Percentiles rank a stretch among this genome's conserved stretches.
Evolutionary conservation across 495 filamentous ascomycete species (phyloP).

Genomic region (Halenospora varia): DNA sequence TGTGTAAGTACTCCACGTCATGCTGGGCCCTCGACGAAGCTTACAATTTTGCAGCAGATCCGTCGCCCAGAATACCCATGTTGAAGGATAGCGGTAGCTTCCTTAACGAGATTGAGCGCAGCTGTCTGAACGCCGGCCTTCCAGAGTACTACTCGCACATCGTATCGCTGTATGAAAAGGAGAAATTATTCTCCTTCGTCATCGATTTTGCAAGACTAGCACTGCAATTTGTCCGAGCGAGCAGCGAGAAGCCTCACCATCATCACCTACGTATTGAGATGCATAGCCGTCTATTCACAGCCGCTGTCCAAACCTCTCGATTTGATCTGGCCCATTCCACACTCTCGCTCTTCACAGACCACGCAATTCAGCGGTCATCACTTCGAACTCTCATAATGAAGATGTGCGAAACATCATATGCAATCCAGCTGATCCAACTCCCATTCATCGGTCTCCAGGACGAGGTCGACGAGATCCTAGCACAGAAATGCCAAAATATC

Average conservation of each 20-base stretch:
- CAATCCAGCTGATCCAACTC: constrained; percentile 65
- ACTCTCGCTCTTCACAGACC: constrained; percentile 64
- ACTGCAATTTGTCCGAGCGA: constrained; percentile 53
- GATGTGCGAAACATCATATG: constrained; percentile 64
- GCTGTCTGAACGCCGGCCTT: constrained; percentile 70
- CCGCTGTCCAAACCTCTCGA: constrained; percentile 67
- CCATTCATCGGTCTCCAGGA: constrained; percentile 72
- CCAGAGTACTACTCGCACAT: constrained; percentile 85
- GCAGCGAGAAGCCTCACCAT: constrained; percentile 19
- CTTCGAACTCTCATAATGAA: constrained; percentile 62
- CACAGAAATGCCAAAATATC: constrained; percentile 54
- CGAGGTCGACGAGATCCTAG: constrained; percentile 73
- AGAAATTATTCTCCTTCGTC: constrained; percentile 69
- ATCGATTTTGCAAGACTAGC: constrained; percentile 80
- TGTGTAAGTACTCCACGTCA: constrained; percentile 55
- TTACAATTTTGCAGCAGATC: constrained; percentile 19
- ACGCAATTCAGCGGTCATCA: constrained; percentile 58
- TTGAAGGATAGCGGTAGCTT: constrained; percentile 52
- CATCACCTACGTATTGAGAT: constrained; percentile 53
- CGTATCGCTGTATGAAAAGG: constrained; percentile 72
- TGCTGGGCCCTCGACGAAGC: neutral
- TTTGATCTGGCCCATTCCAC: constrained; percentile 82
- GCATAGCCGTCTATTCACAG: constrained; percentile 77
- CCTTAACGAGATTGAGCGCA: constrained; percentile 66
- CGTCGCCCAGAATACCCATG: constrained; percentile 21